Evolutionary conservation across 2,329 filamentous ascomycete genomes (phyloP), one percentile per base, ranked within the genome.

Genomic region (Trichoderma harzianum): DNA sequence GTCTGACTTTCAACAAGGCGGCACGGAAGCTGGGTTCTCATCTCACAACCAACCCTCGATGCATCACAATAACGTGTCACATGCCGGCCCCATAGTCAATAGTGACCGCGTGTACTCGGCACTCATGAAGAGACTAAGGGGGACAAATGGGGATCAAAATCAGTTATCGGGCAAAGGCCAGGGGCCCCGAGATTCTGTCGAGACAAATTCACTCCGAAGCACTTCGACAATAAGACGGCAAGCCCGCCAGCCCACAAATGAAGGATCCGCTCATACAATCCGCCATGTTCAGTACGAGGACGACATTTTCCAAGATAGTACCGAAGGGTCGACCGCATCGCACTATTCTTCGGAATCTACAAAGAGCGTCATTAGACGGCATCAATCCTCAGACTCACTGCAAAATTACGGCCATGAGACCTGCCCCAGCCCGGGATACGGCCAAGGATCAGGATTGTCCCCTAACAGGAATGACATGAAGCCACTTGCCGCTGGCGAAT

Each of bases 1-100:
- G n/a, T 90, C 89, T 2, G 84, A 90, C 28, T 92, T 92, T 76
- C 90, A 92, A 77, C 90, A 92, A 77, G 84, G 84, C 71, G 85
- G 84, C 1, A 78, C 71, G 5, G 77, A 78, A 28, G 73, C 82
- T 21, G 79, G 84, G 10, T 84, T 84, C 47, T 71, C 16, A 11
- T 24, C 61, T 14, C 18, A 43, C 18, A n/a, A 73, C 16, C 60
- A 58, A 0, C 12, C 8, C 6, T 32, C 51, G 7, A 21, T 11
- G 28, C 21, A 34, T 26, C 43, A 16, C 2, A 28, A 62, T 28
- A 28, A 7, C 18, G 7, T 16, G 7, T 5, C 30, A 36, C 39
- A 26, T n/a, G 16, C 7, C 5, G 74, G 75, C 51, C 77, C 75
- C 67, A 75, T 81, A 0, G 81, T 89, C 28, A 85, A 90, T 71